Evolutionary conservation across 208 protist species (phyloP).

Genomic region (Lotmaria passim): DNA sequence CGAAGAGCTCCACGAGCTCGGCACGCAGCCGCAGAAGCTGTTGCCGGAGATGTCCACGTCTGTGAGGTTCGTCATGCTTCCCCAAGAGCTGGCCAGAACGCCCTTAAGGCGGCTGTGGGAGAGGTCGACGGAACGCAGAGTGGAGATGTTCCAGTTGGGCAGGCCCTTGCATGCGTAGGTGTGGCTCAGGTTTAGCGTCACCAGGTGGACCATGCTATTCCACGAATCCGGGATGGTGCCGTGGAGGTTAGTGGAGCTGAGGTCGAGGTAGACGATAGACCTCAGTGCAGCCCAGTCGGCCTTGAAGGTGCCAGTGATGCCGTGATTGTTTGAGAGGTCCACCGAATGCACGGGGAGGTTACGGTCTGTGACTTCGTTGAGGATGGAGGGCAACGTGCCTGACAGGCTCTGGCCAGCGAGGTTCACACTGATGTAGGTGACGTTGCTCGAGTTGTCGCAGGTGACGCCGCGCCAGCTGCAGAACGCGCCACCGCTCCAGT

Average conservation of each 20-base stretch:
- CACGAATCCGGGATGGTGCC: constrained; percentile 21
- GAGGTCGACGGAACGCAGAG: constrained; percentile 17
- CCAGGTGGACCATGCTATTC: constrained; percentile 22
- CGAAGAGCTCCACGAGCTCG: constrained; percentile 2
- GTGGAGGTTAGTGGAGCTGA: constrained; percentile 26
- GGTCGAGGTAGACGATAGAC: constrained; percentile 18
- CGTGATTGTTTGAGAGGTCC: constrained; percentile 28
- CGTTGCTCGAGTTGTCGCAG: constrained; percentile 17
- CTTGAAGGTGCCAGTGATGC: constrained; percentile 13
- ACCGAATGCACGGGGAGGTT: constrained; percentile 7
- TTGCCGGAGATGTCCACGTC: constrained; percentile 14
- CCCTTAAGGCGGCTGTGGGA: constrained; percentile 26
- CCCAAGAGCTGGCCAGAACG: constrained; percentile 19
- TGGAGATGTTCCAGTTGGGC: constrained; percentile 23
- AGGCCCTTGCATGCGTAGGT: constrained; percentile 12
- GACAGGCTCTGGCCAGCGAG: constrained; percentile 14
- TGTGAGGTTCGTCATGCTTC: neutral
- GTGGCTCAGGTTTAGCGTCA: constrained; percentile 6
- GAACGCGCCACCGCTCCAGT: constrained; percentile 19
- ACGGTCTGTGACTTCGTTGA: neutral
- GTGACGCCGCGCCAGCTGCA: constrained; percentile 25
- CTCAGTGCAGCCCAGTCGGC: constrained; percentile 12
- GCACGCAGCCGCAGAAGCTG: constrained; percentile 19
- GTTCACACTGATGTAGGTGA: constrained; percentile 16
- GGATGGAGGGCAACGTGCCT: constrained; percentile 7